Conservation (phyloP, 768 basidiomycete species). For the Lactarius deliciosus region DNA sequence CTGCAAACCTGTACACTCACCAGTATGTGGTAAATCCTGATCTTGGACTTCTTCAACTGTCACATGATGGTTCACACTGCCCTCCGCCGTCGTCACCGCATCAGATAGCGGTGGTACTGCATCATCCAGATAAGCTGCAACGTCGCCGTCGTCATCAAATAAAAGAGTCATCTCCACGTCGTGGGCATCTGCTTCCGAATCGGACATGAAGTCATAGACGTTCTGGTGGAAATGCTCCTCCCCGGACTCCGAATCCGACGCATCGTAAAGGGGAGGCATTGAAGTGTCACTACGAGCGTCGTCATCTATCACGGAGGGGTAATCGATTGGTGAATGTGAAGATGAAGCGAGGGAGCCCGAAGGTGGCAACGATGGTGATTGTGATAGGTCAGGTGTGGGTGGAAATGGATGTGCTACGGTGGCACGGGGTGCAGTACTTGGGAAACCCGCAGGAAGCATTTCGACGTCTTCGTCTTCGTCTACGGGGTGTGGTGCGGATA, state of each 20-base stretch:
- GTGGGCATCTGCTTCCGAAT: conserved; percentile 27
- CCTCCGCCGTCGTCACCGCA: neutral
- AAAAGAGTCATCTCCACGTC: conserved; percentile 29
- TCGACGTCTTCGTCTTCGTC: conserved; percentile 19
- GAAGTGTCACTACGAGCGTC: conserved; percentile 24
- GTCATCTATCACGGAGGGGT: conserved; percentile 3
- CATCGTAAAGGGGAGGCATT: conserved; percentile 23
- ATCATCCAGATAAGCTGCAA: neutral
- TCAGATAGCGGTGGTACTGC: neutral
- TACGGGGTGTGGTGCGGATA: neutral
- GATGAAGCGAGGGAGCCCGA: neutral
- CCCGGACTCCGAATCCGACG: conserved; percentile 26
- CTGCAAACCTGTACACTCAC: conserved; percentile 12
- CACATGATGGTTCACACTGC: conserved; percentile 8
- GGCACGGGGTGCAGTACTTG: neutral
- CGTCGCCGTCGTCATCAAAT: conserved; percentile 17
- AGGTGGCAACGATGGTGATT: conserved; percentile 9
- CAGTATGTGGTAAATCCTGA: conserved; percentile 5
- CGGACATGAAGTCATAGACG: conserved; percentile 22
- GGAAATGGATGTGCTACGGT: neutral
- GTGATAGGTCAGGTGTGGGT: conserved; percentile 4
- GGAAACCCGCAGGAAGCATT: conserved; percentile 9
- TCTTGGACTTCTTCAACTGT: conserved; percentile 26
- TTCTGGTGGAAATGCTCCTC: conserved; percentile 6
- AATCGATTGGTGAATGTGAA: neutral